These are phyloP conservation scores for Knoxia roxburghii DNA, from an alignment of 257 asterid species.

Conservation along the genomic window DNA sequence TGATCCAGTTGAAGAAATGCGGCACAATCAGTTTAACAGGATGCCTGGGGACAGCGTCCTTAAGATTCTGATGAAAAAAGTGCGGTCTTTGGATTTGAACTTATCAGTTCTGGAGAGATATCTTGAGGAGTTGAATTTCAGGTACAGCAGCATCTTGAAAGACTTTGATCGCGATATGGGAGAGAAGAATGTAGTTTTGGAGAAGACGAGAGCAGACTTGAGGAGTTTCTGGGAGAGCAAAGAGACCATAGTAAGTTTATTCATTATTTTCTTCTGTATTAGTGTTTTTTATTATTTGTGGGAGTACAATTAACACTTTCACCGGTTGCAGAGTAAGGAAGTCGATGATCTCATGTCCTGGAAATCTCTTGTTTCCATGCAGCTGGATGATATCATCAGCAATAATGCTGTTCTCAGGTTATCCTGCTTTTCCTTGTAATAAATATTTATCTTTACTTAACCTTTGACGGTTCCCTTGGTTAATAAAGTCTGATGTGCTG, in stretches of 20 bases:
- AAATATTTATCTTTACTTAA: too few relatives aligned
- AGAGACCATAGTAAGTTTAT: slow-evolving; percentile 56
- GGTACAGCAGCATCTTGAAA: slow-evolving; percentile 61
- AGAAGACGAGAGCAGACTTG: slow-evolving; percentile 56
- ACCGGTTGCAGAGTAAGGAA: slow-evolving; percentile 64
- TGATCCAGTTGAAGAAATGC: slow-evolving; percentile 75
- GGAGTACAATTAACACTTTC: slow-evolving; percentile 5
- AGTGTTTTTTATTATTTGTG: background rate
- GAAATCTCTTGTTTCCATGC: slow-evolving; percentile 69
- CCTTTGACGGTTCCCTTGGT: background rate
- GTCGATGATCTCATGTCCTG: slow-evolving; percentile 58
- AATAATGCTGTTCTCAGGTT: slow-evolving; percentile 77
- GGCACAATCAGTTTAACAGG: slow-evolving; percentile 68
- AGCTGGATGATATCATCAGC: slow-evolving; percentile 53
- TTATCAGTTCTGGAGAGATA: slow-evolving; percentile 74
- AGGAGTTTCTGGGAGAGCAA: slow-evolving; percentile 59
- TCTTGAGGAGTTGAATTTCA: slow-evolving; percentile 67
- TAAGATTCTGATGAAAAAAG: slow-evolving; percentile 82
- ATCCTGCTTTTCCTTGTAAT: slow-evolving; percentile 1
- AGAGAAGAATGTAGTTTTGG: slow-evolving; percentile 44
- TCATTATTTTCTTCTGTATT: background rate
- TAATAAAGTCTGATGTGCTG: background rate
- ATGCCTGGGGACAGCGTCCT: slow-evolving; percentile 99
- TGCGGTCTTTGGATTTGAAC: slow-evolving; percentile 76
- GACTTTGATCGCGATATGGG: slow-evolving; percentile 61